Evolutionary conservation across 345 rosid species (phyloP), one percentile per base, ranked within the genome.

Genomic region (Aethionema arabicum): DNA sequence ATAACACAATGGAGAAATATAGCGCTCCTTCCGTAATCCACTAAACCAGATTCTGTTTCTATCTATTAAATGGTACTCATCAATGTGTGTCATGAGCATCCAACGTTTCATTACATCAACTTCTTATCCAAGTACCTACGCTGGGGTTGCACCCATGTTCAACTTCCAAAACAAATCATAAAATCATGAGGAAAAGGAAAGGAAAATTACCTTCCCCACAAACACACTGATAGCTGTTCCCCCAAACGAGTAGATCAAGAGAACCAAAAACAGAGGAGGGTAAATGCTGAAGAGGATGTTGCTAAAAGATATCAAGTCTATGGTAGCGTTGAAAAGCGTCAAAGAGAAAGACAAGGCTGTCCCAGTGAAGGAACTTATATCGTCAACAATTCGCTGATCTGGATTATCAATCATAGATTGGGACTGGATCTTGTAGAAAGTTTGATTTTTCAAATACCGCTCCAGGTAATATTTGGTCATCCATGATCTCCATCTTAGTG

Each of bases 401-500:
- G 96, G 95, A 77, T 92, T 89, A 71, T 92, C 98, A 51, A 92
- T 81, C 56, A 89, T 76, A 33, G 96, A 86, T 49, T 89, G 98
- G 38, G 98, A 92, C 44, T 92, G 98, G 54, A 92, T 92, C 60
- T 85, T 89, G 82, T 92, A 92, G 74, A 87, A 92, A 10, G 89
- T 79, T 65, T 74, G 85, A 67, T 83, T 72, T 33, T 77, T 79
- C 56, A 92, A 70, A 72, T 89, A 92, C 6, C 96, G 91, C 54
- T 87, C 83, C 76, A 87, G 81, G 83, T 87, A 92, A 72, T 83
- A 78, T 48, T 78, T 82, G 14, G 96, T 92, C 95, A 92, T 89
- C 98, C 98, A 92, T 52, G 93, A 83, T 69, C 98, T 83, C 98
- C 98, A 92, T 70, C 98, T 76, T 62, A 92, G 68, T 44, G 95